These are phyloP conservation scores for Berkeleyomyces rouxiae DNA, from an alignment of 2,329 filamentous ascomycete species.

Conservation along the genomic window DNA sequence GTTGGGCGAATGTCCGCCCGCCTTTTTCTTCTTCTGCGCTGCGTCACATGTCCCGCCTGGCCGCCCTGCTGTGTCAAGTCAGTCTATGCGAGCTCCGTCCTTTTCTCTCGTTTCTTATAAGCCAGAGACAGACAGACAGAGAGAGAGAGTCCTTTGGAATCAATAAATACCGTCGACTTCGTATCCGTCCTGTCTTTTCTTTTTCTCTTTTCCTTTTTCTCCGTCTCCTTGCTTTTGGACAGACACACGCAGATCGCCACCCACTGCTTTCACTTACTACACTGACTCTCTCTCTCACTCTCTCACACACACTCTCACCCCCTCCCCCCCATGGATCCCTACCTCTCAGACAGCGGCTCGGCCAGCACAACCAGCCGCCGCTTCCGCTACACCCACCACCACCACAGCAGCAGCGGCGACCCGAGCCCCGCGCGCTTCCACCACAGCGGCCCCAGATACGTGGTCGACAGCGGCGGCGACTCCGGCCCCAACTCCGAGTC, in stretches of 20 bases:
- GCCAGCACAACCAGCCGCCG: background rate
- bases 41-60: too few species aligned
- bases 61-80: too few species aligned
- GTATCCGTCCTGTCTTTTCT: too few species aligned
- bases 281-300: background rate
- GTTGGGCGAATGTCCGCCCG: too few species aligned
- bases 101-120: too few species aligned
- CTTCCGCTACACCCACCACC: background rate
- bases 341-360: background rate
- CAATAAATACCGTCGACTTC: too few species aligned
- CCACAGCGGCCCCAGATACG: background rate
- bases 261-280: background rate
- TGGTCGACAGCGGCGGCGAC: background rate
- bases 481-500: background rate
- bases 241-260: background rate
- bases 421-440: slow-evolving; percentile 1
- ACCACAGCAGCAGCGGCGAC: background rate
- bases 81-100: too few species aligned
- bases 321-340: background rate
- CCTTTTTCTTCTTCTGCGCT: too few species aligned
- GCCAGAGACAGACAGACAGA: too few species aligned
- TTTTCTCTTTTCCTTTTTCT: too few species aligned
- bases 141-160: too few species aligned
- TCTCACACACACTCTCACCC: background rate
- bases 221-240: too few species aligned